A percentile compares a stretch with the other conserved stretches of the same genome.
These are phyloP conservation scores for Protomyces macrosporus DNA, from an alignment of 1,139 yeast genomes.

Conservation along the genomic window DNA sequence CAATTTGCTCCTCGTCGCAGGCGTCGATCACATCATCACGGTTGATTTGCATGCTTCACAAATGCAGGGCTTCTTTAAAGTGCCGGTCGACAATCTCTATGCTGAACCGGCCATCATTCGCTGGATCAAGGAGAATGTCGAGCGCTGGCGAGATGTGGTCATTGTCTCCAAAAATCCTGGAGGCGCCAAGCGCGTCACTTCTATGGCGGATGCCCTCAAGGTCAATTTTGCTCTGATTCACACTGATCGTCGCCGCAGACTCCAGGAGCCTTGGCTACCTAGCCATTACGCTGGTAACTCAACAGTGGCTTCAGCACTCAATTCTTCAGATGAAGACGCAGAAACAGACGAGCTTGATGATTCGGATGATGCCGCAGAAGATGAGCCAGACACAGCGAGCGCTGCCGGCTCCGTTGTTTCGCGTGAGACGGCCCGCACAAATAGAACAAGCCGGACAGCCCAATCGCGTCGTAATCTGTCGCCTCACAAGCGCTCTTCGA, in stretches of 20 bases:
- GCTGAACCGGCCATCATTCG: conserved; percentile 96
- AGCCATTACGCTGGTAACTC: conserved; percentile 31
- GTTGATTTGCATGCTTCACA: conserved; percentile 96
- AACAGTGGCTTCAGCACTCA: conserved; percentile 23
- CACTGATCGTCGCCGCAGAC: conserved; percentile 83
- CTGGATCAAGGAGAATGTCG: conserved; percentile 90
- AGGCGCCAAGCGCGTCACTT: conserved; percentile 91
- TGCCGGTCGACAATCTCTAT: conserved; percentile 91
- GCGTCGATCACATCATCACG: conserved; percentile 96
- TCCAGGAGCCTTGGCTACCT: conserved; percentile 51
- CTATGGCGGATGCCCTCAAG: conserved; percentile 89
- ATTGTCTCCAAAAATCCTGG: conserved; percentile 96
- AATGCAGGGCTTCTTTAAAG: conserved; percentile 97
- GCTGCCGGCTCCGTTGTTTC: conserved; percentile 7
- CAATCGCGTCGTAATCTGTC: conserved; percentile 19
- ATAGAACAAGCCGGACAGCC: conserved; percentile 11
- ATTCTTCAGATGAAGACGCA: conserved; percentile 26
- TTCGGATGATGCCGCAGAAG: conserved; percentile 38
- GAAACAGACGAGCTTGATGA: conserved; percentile 29
- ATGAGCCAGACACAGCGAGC: conserved; percentile 50
- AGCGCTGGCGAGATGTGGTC: conserved; percentile 78
- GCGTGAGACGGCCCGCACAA: conserved; percentile 9
- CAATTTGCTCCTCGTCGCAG: conserved; percentile 90
- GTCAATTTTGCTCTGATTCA: conserved; percentile 98
- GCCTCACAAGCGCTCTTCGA: conserved; percentile 12